Percentiles rank a stretch among this genome's conserved stretches.
Conservation (phyloP, 805 yeast species). For the Zygosaccharomyces bailii region DNA sequence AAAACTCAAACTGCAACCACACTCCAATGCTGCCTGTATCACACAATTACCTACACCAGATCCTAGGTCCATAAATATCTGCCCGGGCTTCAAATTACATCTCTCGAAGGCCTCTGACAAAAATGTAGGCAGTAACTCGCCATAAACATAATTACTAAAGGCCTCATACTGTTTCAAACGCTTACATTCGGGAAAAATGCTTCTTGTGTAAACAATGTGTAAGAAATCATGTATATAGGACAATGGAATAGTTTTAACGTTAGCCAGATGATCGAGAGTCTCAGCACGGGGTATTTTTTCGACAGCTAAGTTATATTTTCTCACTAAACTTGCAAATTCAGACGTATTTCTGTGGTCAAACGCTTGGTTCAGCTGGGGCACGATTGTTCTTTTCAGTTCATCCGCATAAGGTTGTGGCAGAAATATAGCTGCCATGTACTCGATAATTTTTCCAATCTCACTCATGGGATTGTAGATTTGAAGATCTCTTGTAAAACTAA, state of each 20-base stretch:
- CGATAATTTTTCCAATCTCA: conserved; percentile 34
- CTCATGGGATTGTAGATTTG: conserved; percentile 32
- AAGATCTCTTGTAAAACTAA: conserved; percentile 20
- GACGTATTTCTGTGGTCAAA: conserved; percentile 30
- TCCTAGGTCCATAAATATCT: conserved; percentile 81
- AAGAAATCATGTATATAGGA: conserved; percentile 60
- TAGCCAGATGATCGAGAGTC: conserved; percentile 33
- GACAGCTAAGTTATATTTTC: conserved; percentile 44
- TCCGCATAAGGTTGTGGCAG: conserved; percentile 22
- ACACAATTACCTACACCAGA: conserved; percentile 94
- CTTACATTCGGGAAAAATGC: conserved; percentile 70
- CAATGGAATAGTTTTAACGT: conserved; percentile 36
- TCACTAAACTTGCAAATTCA: conserved; percentile 35
- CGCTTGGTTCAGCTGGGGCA: conserved; percentile 25
- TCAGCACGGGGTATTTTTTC: conserved; percentile 35
- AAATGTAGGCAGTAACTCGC: conserved; percentile 80
- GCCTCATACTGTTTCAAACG: conserved; percentile 72
- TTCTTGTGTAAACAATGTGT: conserved; percentile 68
- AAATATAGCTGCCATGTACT: conserved; percentile 26
- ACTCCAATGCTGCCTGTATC: conserved; percentile 82
- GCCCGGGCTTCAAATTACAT: conserved; percentile 50
- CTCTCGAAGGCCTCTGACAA: conserved; percentile 60
- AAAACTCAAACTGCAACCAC: conserved; percentile 69
- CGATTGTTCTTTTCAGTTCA: conserved; percentile 12
- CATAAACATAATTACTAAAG: conserved; percentile 86